Conservation (phyloP, 129 eudicot species). For the Scalesia atractyloides region DNA sequence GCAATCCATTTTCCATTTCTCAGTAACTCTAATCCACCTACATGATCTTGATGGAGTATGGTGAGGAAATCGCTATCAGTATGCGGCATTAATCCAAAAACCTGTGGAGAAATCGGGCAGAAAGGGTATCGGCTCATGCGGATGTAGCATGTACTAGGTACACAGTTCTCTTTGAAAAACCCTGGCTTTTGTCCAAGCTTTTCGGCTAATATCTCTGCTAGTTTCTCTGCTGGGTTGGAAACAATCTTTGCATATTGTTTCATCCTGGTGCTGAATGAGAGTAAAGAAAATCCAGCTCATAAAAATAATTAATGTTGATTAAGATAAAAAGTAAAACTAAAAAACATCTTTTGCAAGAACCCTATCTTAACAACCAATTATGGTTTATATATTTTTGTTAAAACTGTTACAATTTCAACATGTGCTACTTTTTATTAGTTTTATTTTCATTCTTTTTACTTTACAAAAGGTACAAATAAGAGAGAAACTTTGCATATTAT, state of each 20-base stretch:
- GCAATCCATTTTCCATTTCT: slow-evolving; percentile 81
- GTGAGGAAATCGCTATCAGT: slow-evolving; percentile 93
- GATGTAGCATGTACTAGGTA: slow-evolving; percentile 61
- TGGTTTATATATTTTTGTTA: no score
- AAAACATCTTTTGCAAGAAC: no score
- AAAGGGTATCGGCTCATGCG: slow-evolving; percentile 80
- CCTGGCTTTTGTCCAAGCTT: slow-evolving; percentile 44
- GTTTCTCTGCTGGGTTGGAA: slow-evolving; percentile 55
- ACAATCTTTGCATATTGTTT: slow-evolving; percentile 47
- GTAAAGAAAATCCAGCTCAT: not conserved
- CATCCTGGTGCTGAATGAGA: slow-evolving; percentile 50
- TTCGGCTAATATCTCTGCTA: slow-evolving; percentile 72
- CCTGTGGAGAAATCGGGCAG: slow-evolving; percentile 56
- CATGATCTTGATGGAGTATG: slow-evolving; percentile 69
- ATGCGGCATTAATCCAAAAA: slow-evolving; percentile 76
- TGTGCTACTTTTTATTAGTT: not conserved
- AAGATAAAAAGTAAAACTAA: not conserved
- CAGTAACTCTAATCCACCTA: slow-evolving; percentile 79
- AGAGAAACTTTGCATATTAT: not conserved
- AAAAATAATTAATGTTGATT: not conserved
- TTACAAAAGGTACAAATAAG: not conserved
- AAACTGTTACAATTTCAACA: no score
- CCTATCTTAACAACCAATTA: no score
- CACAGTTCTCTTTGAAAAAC: slow-evolving; percentile 54
- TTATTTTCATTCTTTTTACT: not conserved